A percentile compares a stretch with the other conserved stretches of the same genome.
phyloP scores from a whole-genome alignment of 2,329 filamentous ascomycete genomes.

The Pyrenochaeta sp. region DNA sequence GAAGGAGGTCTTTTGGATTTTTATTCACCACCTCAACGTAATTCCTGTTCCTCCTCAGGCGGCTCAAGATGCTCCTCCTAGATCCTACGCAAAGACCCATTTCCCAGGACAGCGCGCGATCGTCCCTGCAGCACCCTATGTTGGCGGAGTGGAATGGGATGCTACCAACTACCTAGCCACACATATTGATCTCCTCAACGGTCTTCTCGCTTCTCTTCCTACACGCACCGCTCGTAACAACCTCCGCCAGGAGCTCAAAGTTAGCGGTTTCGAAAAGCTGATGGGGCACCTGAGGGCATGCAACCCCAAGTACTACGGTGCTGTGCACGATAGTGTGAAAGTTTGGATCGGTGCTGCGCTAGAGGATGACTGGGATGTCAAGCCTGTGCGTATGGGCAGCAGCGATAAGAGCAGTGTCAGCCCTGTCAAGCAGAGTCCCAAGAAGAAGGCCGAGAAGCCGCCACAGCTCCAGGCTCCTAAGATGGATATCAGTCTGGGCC shows the following conservation, averaged over 20 bases:
- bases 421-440: conserved; percentile 50
- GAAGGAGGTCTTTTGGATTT: conserved; percentile 99
- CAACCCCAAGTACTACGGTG: conserved; percentile 97
- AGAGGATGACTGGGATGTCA: conserved; percentile 88
- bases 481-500: conserved; percentile 40
- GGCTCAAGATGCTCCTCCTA: conserved; percentile 16
- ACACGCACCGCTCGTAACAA: conserved; percentile 73
- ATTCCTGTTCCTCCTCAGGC: conserved; percentile 66
- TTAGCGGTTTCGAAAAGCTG: conserved; percentile 89
- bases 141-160: conserved; percentile 98
- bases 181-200: conserved; percentile 92
- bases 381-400: conserved; percentile 77
- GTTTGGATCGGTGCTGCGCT: conserved; percentile 89
- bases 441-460: conserved; percentile 47
- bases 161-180: conserved; percentile 95
- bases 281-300: conserved; percentile 86
- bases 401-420: conserved; percentile 45
- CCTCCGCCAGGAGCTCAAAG: conserved; percentile 77
- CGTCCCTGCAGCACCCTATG: conserved; percentile 92
- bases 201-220: conserved; percentile 82
- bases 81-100: conserved; percentile 66
- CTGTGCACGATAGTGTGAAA: conserved; percentile 85
- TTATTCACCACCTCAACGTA: conserved; percentile 91
- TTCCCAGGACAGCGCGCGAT: conserved; percentile 89
- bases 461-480: conserved; percentile 50